Evolutionary conservation across 1,284 basidiomycete species (phyloP), one percentile per base, ranked within the genome.

Genomic region (Polyporus tsugae): DNA sequence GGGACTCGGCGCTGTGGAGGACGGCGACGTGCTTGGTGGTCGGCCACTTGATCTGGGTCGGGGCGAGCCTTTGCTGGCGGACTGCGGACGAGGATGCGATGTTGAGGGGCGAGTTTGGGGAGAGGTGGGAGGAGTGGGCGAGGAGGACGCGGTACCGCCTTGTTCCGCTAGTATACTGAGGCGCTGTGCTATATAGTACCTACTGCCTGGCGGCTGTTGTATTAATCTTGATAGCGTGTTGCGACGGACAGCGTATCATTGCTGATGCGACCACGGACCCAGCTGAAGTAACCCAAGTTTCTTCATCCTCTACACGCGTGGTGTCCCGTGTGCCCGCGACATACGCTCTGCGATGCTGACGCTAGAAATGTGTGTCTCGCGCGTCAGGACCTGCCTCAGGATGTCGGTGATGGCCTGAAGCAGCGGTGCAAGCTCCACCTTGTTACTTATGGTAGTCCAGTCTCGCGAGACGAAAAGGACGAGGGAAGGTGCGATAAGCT

Each of bases 51-150:
- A 29, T 4, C 7, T 55, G 52, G 52, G 52, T 55, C 5, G 52
- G 52, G 52, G 52, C 52, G 52, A 55, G 13, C 52, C 29, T 55
- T 2, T 55, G 52, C 52, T 55, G 52, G 49, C 11, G 52, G 52
- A 55, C 52, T 5, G 15, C 15, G 29, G 52, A 55, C 52, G 70
- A 73, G 44, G 72, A 73, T 19, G 59, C 33, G 44, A 7, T 70
- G 55, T 35, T 73, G 49, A 57, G 58, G 44, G 63, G 67, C 52
- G 53, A 69, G 60, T 73, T 71, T 15, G 67, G 71, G 22, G 42
- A 19, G n/a, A 59, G 68, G 39, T 74, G 73, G 73, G 70, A 74
- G n/a, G 69, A 63, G 38, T 74, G 73, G 73, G 73, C 60, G 19
- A 61, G 57, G 68, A 64, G 53, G 33, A 70, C 69, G 22, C 71